A percentile compares a stretch with the other conserved stretches of the same genome.
Evolutionary conservation across 768 basidiomycete genomes (phyloP).

Genomic region (Lentinula guzmanii): DNA sequence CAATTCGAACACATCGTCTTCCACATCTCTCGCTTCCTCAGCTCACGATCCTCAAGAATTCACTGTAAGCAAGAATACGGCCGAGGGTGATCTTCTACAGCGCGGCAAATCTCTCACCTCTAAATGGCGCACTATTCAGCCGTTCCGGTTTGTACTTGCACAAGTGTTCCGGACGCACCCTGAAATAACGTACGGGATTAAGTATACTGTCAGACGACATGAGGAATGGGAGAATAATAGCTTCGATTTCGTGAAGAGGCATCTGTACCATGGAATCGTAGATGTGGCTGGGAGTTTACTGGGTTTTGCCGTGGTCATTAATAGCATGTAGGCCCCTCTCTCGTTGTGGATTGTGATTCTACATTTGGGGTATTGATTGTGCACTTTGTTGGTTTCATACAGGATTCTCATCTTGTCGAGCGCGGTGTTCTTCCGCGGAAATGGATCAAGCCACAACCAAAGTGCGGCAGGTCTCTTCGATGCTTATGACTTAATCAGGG

Average conservation of each 20-base stretch:
- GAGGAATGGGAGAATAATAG: slow-evolving; percentile 52
- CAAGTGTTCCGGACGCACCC: slow-evolving; percentile 30
- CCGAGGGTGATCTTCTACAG: background rate
- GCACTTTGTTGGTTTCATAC: background rate
- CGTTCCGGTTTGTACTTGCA: background rate
- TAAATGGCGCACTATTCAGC: background rate
- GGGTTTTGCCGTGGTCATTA: slow-evolving; percentile 84
- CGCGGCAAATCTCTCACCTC: background rate
- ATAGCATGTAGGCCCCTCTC: slow-evolving; percentile 56
- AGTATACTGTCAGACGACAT: slow-evolving; percentile 35
- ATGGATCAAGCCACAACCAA: slow-evolving; percentile 17
- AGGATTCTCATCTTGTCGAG: slow-evolving; percentile 75
- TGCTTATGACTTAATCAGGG: slow-evolving; percentile 69
- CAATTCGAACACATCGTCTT: background rate
- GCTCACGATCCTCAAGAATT: background rate
- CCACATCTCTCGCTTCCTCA: background rate
- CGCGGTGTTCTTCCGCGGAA: slow-evolving; percentile 68
- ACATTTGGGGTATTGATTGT: background rate
- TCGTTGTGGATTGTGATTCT: background rate
- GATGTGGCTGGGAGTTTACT: slow-evolving; percentile 69
- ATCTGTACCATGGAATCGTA: slow-evolving; percentile 58
- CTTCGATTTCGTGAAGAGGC: slow-evolving; percentile 49
- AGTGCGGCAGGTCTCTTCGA: slow-evolving; percentile 74
- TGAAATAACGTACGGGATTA: slow-evolving; percentile 23
- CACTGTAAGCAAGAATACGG: background rate